A percentile compares a stretch with the other conserved stretches of the same genome.
Conservation (phyloP, 805 yeast species). For the Zygosaccharomyces gambellarensis region DNA sequence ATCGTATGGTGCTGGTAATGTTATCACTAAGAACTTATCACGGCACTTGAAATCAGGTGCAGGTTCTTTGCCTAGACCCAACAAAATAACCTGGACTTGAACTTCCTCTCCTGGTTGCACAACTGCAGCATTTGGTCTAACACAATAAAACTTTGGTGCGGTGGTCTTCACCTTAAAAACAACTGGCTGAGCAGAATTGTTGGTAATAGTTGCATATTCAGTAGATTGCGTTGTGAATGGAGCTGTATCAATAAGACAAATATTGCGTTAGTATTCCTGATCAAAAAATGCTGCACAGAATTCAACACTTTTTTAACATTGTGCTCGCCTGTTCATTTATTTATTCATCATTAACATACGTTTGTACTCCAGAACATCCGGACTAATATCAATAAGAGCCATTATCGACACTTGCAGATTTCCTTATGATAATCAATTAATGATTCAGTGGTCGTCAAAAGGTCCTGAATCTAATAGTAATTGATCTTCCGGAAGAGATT, state of each 20-base stretch:
- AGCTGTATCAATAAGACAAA: slow-evolving; percentile 39
- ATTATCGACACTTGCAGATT: slow-evolving; percentile 9
- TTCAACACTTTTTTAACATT: background rate
- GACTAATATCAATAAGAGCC: slow-evolving; percentile 60
- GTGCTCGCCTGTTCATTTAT: background rate
- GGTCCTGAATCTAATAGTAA: background rate
- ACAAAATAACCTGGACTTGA: slow-evolving; percentile 76
- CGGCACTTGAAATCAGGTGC: slow-evolving; percentile 69
- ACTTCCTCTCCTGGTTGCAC: slow-evolving; percentile 68
- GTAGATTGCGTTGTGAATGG: slow-evolving; percentile 72
- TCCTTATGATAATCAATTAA: background rate
- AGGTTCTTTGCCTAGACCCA: slow-evolving; percentile 77
- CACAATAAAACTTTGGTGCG: slow-evolving; percentile 93
- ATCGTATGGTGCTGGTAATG: slow-evolving; percentile 67
- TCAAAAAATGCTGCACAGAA: slow-evolving; percentile 3
- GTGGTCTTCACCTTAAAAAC: slow-evolving; percentile 98
- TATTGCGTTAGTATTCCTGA: background rate
- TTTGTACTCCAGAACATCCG: slow-evolving; percentile 66
- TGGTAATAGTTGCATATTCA: slow-evolving; percentile 46
- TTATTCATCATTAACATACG: slow-evolving; percentile 47
- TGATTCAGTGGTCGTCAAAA: background rate
- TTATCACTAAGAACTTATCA: slow-evolving; percentile 88
- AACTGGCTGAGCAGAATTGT: slow-evolving; percentile 54
- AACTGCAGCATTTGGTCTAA: slow-evolving; percentile 88
- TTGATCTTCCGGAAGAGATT: background rate